Percentiles rank a stretch among this genome's conserved stretches.
phyloP scores from a whole-genome alignment of 495 filamentous ascomycete species.

The Neurospora pannonica region DNA sequence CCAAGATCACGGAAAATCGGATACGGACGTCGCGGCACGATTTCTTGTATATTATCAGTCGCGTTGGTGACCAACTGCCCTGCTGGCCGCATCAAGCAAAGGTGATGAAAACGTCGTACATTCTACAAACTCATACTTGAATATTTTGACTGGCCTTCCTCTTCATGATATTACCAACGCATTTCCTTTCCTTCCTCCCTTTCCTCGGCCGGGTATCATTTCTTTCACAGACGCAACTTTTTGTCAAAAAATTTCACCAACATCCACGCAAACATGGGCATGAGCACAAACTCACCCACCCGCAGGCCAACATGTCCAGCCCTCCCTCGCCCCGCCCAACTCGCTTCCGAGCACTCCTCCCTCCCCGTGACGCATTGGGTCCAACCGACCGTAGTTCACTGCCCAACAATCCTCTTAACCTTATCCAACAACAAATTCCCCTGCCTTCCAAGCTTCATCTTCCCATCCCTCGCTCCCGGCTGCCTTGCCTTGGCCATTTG shows the following conservation, averaged over 20 bases:
- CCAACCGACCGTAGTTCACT: neutral
- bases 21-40: neutral
- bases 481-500: slow-evolving; percentile 67
- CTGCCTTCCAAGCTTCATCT: slow-evolving; percentile 76
- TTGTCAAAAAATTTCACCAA: neutral
- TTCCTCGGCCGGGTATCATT: neutral
- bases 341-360: neutral
- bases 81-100: neutral
- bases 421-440: slow-evolving; percentile 74
- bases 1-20: neutral
- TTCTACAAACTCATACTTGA: neutral
- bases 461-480: slow-evolving; percentile 60
- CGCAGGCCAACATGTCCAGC: neutral
- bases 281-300: neutral
- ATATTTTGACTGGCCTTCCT: neutral
- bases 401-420: slow-evolving; percentile 62
- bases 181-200: neutral
- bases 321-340: neutral
- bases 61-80: neutral
- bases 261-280: neutral
- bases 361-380: neutral
- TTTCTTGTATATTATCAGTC: neutral
- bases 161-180: neutral
- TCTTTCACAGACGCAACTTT: neutral
- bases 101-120: neutral